phyloP scores from a whole-genome alignment of 352 stramenopile species.

The Nothophytophthora sp. region DNA sequence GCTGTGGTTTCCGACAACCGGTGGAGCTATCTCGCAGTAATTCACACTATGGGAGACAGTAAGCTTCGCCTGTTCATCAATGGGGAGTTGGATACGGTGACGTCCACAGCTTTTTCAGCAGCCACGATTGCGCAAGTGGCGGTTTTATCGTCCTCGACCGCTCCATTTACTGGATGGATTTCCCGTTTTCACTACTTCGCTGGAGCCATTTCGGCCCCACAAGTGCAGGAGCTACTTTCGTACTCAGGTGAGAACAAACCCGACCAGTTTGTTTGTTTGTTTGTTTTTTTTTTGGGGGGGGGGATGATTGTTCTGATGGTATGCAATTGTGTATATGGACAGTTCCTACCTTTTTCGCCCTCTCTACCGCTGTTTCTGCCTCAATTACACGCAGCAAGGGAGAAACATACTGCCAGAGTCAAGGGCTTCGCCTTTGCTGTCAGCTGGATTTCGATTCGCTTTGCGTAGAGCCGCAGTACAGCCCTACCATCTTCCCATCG shows the following conservation, averaged over 20 bases:
- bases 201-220: constrained; percentile 26
- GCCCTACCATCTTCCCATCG: constrained; percentile 14
- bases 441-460: constrained; percentile 39
- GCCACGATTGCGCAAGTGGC: constrained; percentile 14
- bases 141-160: constrained; percentile 19
- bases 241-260: constrained; percentile 38
- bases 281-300: neutral
- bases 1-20: constrained; percentile 5
- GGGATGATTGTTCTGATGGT: too few species aligned
- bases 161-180: constrained; percentile 48
- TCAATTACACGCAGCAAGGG: constrained; percentile 6
- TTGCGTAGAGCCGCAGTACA: constrained; percentile 16
- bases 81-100: constrained; percentile 6
- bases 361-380: neutral
- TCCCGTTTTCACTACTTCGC: constrained; percentile 46
- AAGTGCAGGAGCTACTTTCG: constrained; percentile 37
- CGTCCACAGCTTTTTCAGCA: neutral
- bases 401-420: constrained; percentile 19
- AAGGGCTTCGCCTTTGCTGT: constrained; percentile 40
- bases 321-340: neutral
- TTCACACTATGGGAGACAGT: constrained; percentile 14
- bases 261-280: neutral
- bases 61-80: constrained; percentile 16
- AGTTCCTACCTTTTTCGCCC: constrained; percentile 23
- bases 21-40: constrained; percentile 24